Percentiles rank a stretch among this genome's conserved stretches.
phyloP scores from a whole-genome alignment of 805 yeast species.

The Suhomyces kilbournensis region DNA sequence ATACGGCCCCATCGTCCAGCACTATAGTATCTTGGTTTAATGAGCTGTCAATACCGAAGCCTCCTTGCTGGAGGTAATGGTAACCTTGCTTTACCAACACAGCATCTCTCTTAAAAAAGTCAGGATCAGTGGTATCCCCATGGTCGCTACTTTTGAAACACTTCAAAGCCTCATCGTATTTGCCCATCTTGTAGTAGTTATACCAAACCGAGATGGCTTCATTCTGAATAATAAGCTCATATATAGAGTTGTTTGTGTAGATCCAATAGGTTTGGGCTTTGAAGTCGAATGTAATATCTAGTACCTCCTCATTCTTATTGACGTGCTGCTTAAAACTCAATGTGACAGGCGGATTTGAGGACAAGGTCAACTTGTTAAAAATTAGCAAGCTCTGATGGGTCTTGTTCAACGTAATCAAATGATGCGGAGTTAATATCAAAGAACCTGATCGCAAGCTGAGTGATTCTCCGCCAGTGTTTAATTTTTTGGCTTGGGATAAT shows the following conservation, averaged over 20 bases:
- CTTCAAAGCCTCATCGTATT: constrained; percentile 33
- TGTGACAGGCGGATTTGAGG: constrained; percentile 4
- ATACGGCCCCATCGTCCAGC: background rate
- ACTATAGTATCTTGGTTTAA: constrained; percentile 6
- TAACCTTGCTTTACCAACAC: constrained; percentile 57
- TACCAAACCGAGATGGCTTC: constrained; percentile 78
- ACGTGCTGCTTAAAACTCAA: constrained; percentile 5
- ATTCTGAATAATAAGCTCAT: constrained; percentile 66
- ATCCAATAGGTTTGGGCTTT: constrained; percentile 67
- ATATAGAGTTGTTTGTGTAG: constrained; percentile 56
- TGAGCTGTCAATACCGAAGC: constrained; percentile 27
- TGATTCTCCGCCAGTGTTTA: constrained; percentile 5
- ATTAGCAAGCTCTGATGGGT: constrained; percentile 18
- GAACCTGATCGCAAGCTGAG: constrained; percentile 7
- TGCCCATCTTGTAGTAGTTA: constrained; percentile 35
- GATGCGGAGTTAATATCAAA: constrained; percentile 29
- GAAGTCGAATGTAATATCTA: constrained; percentile 32
- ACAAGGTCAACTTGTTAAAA: constrained; percentile 28
- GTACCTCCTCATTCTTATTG: constrained; percentile 9
- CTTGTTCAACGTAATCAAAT: constrained; percentile 21
- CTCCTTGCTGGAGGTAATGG: constrained; percentile 31
- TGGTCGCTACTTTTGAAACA: constrained; percentile 5
- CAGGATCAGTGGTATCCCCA: constrained; percentile 1
- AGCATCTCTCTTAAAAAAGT: constrained; percentile 33
- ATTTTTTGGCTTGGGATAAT: constrained; percentile 14